phyloP scores from a whole-genome alignment of 2,329 filamentous ascomycete species.

The Apiospora sp. region DNA sequence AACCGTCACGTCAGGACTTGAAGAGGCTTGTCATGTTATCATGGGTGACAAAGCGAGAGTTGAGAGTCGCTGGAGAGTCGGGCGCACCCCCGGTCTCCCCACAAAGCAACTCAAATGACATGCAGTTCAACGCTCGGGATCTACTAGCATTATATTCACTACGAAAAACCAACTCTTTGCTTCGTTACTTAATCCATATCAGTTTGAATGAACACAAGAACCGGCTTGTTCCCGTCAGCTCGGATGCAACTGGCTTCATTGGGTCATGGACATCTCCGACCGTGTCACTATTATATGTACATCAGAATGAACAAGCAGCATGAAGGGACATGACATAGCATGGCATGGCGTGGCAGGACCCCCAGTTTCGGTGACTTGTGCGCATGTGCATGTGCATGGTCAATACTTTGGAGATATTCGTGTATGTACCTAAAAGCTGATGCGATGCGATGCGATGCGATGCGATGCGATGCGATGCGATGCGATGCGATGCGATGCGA shows the following conservation, averaged over 20 bases:
- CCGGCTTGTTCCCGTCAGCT: background rate
- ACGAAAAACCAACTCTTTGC: background rate
- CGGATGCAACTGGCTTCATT: background rate
- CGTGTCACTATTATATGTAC: background rate
- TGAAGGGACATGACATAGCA: background rate
- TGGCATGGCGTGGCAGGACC: background rate
- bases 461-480: too few species aligned
- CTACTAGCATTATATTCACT: background rate
- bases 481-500: conserved; percentile 4
- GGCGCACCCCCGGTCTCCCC: background rate
- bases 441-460: background rate
- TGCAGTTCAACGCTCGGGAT: conserved; percentile 14
- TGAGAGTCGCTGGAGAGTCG: background rate
- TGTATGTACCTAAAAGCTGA: background rate
- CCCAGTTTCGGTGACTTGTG: background rate
- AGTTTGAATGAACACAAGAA: background rate
- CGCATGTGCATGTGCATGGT: conserved; percentile 4
- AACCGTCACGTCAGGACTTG: background rate
- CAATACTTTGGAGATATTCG: background rate
- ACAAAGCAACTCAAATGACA: conserved; percentile 10
- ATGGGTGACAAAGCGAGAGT: background rate
- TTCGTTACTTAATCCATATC: background rate
- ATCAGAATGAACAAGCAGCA: background rate
- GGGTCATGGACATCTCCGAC: background rate
- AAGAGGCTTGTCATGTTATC: background rate